Conservation (phyloP, 306 rosid species). For the Dryas alaskensis region DNA sequence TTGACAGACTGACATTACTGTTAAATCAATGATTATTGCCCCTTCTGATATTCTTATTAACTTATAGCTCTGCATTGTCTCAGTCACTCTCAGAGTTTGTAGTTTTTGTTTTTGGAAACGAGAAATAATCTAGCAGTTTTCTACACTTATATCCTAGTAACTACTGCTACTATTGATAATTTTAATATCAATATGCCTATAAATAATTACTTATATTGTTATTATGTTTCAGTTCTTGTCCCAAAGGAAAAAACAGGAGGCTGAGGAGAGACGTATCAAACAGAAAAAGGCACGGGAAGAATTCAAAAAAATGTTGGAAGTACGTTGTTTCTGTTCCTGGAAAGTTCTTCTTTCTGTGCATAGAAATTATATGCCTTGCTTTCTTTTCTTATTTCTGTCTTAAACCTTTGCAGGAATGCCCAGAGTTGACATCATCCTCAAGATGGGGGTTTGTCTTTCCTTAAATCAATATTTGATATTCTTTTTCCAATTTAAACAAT, state of each 20-base stretch:
- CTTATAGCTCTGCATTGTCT: neutral
- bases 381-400: constrained; percentile 24
- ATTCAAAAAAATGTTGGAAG: constrained; percentile 84
- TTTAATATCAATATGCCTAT: neutral
- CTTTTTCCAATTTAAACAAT: neutral
- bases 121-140: neutral
- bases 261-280: constrained; percentile 72
- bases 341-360: constrained; percentile 18
- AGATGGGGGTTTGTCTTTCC: constrained; percentile 72
- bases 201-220: neutral
- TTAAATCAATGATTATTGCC: neutral
- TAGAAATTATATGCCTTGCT: constrained; percentile 7
- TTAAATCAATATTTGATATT: constrained; percentile 13
- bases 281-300: constrained; percentile 84
- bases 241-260: constrained; percentile 81
- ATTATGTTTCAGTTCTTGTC: constrained; percentile 56
- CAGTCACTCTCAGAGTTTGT: neutral
- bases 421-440: constrained; percentile 66
- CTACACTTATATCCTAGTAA: neutral
- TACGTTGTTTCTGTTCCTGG: constrained; percentile 39
- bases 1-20: neutral
- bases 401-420: constrained; percentile 63
- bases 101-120: neutral
- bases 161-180: neutral
- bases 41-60: neutral